phyloP scores from a whole-genome alignment of 345 rosid species.

The Acer negundo region DNA sequence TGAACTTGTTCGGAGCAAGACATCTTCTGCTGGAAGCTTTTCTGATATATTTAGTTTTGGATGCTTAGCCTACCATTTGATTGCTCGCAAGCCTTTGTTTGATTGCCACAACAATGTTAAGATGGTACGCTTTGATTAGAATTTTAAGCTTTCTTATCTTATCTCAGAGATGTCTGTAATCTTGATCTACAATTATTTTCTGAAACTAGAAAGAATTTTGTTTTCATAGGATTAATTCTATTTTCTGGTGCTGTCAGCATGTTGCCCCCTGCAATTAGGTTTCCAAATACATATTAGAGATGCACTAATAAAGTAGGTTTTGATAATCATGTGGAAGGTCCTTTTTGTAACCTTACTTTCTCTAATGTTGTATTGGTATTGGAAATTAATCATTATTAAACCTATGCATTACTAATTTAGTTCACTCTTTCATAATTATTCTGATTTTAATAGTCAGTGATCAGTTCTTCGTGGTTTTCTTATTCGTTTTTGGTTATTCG shows the following conservation, averaged over 20 bases:
- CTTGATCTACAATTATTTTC: not conserved
- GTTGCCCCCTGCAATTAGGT: not conserved
- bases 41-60: conserved; percentile 97
- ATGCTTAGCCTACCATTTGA: conserved; percentile 89
- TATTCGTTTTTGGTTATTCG: not conserved
- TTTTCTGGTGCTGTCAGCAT: not conserved
- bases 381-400: not conserved
- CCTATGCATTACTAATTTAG: not conserved
- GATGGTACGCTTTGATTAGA: conserved; percentile 57
- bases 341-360: not conserved
- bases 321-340: not conserved
- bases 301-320: not conserved
- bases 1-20: conserved; percentile 77
- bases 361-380: not conserved
- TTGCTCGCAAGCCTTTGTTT: conserved; percentile 85
- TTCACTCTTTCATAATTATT: not conserved
- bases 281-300: not conserved
- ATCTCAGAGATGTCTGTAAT: not conserved
- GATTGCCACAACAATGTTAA: conserved; percentile 96
- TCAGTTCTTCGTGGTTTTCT: not conserved
- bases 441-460: not conserved
- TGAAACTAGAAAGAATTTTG: not conserved
- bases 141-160: conserved; percentile 7
- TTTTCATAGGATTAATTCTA: not conserved
- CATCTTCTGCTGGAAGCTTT: conserved; percentile 65